Evolutionary conservation across 441 rosid genomes (phyloP), one percentile per base, ranked within the genome.

Genomic region (Pelargonium fulgidum): DNA sequence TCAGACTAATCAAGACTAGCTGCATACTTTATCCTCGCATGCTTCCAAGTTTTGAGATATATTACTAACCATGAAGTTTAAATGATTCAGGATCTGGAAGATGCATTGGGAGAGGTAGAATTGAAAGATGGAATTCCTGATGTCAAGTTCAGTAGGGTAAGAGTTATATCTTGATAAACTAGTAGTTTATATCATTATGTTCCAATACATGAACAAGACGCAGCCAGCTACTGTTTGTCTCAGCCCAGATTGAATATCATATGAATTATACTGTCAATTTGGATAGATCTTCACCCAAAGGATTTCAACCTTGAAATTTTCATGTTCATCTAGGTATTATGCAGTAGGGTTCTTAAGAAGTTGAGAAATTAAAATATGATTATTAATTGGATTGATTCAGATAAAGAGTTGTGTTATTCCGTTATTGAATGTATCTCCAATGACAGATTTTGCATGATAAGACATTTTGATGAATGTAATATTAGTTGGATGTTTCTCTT

Each of bases 71-170:
- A 52, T 8, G 64, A 48, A 69, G 65, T 76, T 73, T 67, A 72
- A 80, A 69, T 72, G 63, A 71, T 82, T 67, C 87, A 93, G 97
- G 97, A 93, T 81, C 84, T 91, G 83, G 93, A 93, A 77, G 83
- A 80, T 81, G 84, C 93, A 29, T 77, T 89, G 78, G 99, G 93
- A 64, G 95, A 87, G 81, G 93, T 91, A 72, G 83, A 91, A 75
- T 82, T 87, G 77, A 84, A 71, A 70, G 89, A 89, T 62, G 95
- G 96, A 71, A 87, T 93, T 77, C 96, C 97, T 79, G 91, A 91
- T 86, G 85, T 93, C 72, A 92, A 93, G 76, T 93, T 93, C 85
- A 93, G 95, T 76, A 80, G 87, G 87, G 99, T 91, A 80, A 91
- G 93, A 67, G 70, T 39, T 14, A 61, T 56, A 52, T 65, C 20